Evolutionary conservation across 2,329 filamentous ascomycete species (phyloP), one percentile per base, ranked within the genome.

Genomic region (Tolypocladium capitatum): DNA sequence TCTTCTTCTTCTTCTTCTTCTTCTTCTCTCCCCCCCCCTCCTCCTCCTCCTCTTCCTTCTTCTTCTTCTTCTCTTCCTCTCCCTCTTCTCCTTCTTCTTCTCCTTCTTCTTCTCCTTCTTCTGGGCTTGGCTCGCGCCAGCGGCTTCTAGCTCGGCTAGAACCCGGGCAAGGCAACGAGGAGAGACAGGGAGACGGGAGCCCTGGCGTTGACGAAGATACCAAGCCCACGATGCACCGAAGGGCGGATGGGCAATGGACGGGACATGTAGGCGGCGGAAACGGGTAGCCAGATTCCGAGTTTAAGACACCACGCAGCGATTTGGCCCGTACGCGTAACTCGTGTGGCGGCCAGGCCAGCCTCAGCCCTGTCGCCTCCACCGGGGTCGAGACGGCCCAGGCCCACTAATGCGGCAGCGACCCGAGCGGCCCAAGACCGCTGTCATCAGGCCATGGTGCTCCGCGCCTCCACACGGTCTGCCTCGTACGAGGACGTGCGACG

Each of bases 41-140:
- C n/a, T n/a, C n/a, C n/a, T n/a, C n/a, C n/a, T n/a, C n/a, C n/a
- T n/a, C n/a, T n/a, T n/a, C n/a, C n/a, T n/a, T n/a, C n/a, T n/a
- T n/a, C n/a, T n/a, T n/a, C n/a, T n/a, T n/a, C n/a, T n/a, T n/a
- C n/a, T n/a, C n/a, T n/a, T n/a, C n/a, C n/a, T n/a, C n/a, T n/a
- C n/a, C n/a, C n/a, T n/a, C n/a, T n/a, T n/a, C n/a, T n/a, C n/a
- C n/a, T n/a, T n/a, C n/a, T n/a, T n/a, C n/a, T n/a, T n/a, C n/a
- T n/a, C n/a, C n/a, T n/a, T n/a, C 16, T 36, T 48, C 20, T 38
- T 35, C 43, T 45, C 42, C 46, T 40, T 45, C 47, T 41, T 30
- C 6, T 18, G 14, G 18, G 6, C 31, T 44, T 44, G 38, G 35
- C 35, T 9, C 38, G 24, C 38, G 31, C 31, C 31, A 32, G 13